Evolutionary conservation across 306 rosid genomes (phyloP), one percentile per base, ranked within the genome.

Genomic region (Citrullus mucosospermus): DNA sequence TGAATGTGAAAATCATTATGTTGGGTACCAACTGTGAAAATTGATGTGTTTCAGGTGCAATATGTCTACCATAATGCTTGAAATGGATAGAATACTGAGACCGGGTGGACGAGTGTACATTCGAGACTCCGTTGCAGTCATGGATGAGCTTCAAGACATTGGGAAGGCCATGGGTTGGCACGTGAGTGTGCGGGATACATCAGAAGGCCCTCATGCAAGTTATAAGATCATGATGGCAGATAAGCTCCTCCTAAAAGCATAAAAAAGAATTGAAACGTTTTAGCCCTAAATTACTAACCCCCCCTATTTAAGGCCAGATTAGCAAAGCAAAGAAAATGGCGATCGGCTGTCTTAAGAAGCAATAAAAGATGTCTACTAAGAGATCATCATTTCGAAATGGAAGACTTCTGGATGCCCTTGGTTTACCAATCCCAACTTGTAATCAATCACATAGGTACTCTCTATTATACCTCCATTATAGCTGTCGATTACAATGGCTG

Each of bases 161-260:
- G 93, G 89, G 28, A 81, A 78, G 46, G 95, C 93, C 76, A 55
- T 92, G 79, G 96, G 96, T 66, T 94, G 82, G 69, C 80, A 61
- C 30, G 61, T 41, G 43, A 14, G 81, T 28, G 80, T 76, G 36
- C 83, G 85, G 54, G 92, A 88, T 46, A 89, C 96, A 4, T 86
- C 91, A n/a, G 98, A 95, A 84, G 98, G 97, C 55, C 97, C 98
- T 15, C 88, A 87, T 71, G 88, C 97, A 73, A 92, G 97, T 67
- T 83, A 86, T 92, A 95, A 85, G 90, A 83, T 95, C 85, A 83
- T 95, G 72, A 83, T 90, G 20, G 71, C 88, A 17, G 97, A 92
- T 59, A 94, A 94, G 85, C 84, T 85, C 46, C 82, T 92, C 81
- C 87, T 80, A 89, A 74, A 41, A 38, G 67, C 82, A 75, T 78